phyloP scores from a whole-genome alignment of 192 early-diverging fungal genomes.

The Neocallimastix lanati region DNA sequence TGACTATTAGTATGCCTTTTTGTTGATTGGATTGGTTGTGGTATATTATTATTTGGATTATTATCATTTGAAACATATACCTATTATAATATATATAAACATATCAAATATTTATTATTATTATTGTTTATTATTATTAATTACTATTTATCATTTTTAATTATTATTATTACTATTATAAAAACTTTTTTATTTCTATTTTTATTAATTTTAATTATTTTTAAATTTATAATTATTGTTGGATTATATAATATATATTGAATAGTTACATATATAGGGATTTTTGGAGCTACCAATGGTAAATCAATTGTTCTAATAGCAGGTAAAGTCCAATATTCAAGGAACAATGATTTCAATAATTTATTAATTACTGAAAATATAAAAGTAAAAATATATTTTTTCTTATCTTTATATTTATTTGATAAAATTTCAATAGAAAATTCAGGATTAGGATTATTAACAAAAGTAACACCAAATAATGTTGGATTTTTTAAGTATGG shows the following conservation, averaged over 20 bases:
- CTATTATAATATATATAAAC: not conserved
- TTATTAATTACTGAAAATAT: not conserved
- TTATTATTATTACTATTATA: no score
- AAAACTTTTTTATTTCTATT: no score
- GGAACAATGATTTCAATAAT: not conserved
- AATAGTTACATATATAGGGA: not conserved
- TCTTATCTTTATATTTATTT: not conserved
- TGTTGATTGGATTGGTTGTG: not conserved
- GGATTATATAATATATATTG: no score
- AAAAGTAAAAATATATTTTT: not conserved
- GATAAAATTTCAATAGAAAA: not conserved
- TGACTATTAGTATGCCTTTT: not conserved
- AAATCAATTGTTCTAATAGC: not conserved
- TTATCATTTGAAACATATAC: not conserved
- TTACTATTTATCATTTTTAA: no score
- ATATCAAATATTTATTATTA: no score
- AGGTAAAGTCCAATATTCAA: not conserved
- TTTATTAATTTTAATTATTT: no score
- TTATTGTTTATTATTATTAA: no score
- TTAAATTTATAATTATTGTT: no score
- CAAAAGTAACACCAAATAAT: not conserved
- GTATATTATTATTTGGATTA: not conserved
- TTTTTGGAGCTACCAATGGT: not conserved
- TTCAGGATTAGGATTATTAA: not conserved
- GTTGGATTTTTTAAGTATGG: not conserved